Conservation (phyloP, 2,329 filamentous ascomycete species). For the Alternaria triticina region DNA sequence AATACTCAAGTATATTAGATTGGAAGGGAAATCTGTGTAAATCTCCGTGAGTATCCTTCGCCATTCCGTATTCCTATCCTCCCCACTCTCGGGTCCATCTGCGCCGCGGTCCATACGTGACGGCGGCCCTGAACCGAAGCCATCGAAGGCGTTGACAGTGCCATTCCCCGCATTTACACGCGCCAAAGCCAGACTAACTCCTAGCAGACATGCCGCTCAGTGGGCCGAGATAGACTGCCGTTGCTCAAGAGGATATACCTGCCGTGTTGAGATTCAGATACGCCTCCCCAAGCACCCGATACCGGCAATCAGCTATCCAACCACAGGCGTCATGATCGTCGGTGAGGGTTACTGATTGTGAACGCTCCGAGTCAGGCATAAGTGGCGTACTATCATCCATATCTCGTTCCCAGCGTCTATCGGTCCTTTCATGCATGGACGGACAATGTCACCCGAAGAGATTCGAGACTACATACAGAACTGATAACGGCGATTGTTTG, state of each 20-base stretch:
- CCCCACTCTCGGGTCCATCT: constrained; percentile 29
- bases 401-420: constrained; percentile 11
- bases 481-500: background rate
- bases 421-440: constrained; percentile 8
- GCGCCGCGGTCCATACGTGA: constrained; percentile 17
- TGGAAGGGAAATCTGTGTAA: background rate
- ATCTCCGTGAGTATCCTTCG: constrained; percentile 1
- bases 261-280: constrained; percentile 12
- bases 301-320: constrained; percentile 14
- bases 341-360: constrained; percentile 15
- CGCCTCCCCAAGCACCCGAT: constrained; percentile 11
- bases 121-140: constrained; percentile 1
- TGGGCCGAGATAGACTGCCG: constrained; percentile 5
- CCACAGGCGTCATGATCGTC: constrained; percentile 4
- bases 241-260: background rate
- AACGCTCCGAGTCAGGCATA: constrained; percentile 18
- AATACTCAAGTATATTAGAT: background rate
- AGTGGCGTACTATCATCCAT: constrained; percentile 16
- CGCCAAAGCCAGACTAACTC: constrained; percentile 1
- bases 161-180: constrained; percentile 11
- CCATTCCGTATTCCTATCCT: constrained; percentile 13
- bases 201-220: constrained; percentile 5
- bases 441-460: constrained; percentile 14
- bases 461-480: constrained; percentile 1
- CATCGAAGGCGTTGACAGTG: background rate